phyloP scores from a whole-genome alignment of 331 rosid genomes.

The Acacia pycnantha region DNA sequence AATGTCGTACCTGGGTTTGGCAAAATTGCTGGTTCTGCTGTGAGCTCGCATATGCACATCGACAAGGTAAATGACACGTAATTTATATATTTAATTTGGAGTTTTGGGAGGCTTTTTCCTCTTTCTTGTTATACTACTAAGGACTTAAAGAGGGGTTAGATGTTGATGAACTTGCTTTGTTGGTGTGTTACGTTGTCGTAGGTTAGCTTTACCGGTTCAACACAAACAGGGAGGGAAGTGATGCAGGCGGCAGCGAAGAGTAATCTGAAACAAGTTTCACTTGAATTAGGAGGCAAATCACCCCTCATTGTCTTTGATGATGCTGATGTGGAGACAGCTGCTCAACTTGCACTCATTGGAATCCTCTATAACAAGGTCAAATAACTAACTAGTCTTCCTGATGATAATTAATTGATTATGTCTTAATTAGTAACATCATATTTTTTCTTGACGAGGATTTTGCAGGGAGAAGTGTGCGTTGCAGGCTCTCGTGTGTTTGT shows the following conservation, averaged over 20 bases:
- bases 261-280: slow-evolving; percentile 72
- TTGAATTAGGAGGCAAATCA: slow-evolving; percentile 90
- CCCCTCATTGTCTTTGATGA: slow-evolving; percentile 73
- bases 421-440: not conserved
- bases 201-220: slow-evolving; percentile 87
- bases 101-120: no score
- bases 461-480: slow-evolving; percentile 81
- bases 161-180: not conserved
- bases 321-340: slow-evolving; percentile 71
- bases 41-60: slow-evolving; percentile 77
- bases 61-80: slow-evolving; percentile 43
- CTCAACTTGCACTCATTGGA: slow-evolving; percentile 61
- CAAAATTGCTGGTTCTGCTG: slow-evolving; percentile 71
- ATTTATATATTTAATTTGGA: no score
- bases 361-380: slow-evolving; percentile 60
- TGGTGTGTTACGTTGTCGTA: not conserved
- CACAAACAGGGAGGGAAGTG: slow-evolving; percentile 64
- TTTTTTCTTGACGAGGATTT: not conserved
- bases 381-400: not conserved
- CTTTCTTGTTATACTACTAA: no score
- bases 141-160: no score
- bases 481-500: slow-evolving; percentile 82
- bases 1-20: slow-evolving; percentile 88
- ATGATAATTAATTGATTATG: not conserved
- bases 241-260: slow-evolving; percentile 79